Percentiles rank a stretch among this genome's conserved stretches.
Conservation (phyloP, 208 protist species). For the Entamoeba moshkovskii region DNA sequence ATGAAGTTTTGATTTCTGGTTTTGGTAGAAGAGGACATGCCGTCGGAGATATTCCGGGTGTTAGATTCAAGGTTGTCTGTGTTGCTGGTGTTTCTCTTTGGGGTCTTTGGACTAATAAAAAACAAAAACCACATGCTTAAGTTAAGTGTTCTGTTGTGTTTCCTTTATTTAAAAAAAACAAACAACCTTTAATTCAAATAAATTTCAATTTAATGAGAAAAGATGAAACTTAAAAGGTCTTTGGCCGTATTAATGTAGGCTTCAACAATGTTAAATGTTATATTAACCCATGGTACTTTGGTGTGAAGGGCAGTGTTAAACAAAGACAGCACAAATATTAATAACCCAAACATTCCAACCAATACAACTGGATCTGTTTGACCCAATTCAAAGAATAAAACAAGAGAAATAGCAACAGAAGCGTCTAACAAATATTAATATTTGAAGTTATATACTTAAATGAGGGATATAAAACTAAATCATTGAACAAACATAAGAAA, state of each 20-base stretch:
- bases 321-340: background rate
- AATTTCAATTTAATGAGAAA: too few relatives aligned
- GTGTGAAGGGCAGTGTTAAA: background rate
- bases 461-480: too few relatives aligned
- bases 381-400: background rate
- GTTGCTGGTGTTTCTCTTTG: conserved; percentile 45
- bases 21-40: conserved; percentile 94
- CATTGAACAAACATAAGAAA: background rate
- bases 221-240: too few relatives aligned
- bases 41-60: conserved; percentile 98
- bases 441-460: too few relatives aligned
- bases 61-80: conserved; percentile 93
- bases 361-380: background rate
- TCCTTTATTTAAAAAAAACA: too few relatives aligned
- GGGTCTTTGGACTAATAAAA: too few relatives aligned
- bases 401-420: background rate
- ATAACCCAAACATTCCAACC: background rate
- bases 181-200: too few relatives aligned
- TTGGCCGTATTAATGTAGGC: background rate
- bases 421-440: background rate
- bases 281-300: background rate
- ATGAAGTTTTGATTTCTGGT: conserved; percentile 92
- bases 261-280: background rate
- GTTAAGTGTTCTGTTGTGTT: too few relatives aligned
- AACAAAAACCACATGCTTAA: too few relatives aligned